Percentiles rank a stretch among this genome's conserved stretches.
These are phyloP conservation scores for Liquidambar formosana DNA, from an alignment of 164 flowering plant genomes.

Conservation along the genomic window DNA sequence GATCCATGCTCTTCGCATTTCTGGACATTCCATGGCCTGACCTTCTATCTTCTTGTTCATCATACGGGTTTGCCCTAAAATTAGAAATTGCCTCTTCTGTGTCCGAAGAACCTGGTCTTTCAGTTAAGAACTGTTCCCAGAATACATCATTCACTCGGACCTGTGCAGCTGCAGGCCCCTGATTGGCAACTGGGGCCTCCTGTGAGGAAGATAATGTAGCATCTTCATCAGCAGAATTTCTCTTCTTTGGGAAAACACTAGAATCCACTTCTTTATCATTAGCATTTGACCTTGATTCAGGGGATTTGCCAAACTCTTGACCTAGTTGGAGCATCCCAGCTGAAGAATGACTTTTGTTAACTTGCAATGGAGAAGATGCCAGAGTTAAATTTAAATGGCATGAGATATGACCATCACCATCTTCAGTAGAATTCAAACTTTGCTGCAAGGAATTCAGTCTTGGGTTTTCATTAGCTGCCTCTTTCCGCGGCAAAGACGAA, in stretches of 20 bases:
- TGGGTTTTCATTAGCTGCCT: constrained; percentile 31
- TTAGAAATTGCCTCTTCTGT: constrained; percentile 83
- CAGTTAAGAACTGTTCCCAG: constrained; percentile 95
- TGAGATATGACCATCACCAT: constrained; percentile 55
- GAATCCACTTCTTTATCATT: constrained; percentile 37
- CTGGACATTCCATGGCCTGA: constrained; percentile 39
- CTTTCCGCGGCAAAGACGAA: constrained; percentile 30
- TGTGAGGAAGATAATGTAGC: constrained; percentile 32
- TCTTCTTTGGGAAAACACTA: constrained; percentile 20
- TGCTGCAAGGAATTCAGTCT: constrained; percentile 29
- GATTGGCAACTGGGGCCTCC: constrained; percentile 36
- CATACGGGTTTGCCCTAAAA: constrained; percentile 37
- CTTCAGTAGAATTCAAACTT: constrained; percentile 42
- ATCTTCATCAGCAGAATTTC: constrained; percentile 22
- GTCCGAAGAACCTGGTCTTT: constrained; percentile 86
- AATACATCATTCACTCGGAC: constrained; percentile 80
- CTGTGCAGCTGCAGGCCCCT: constrained; percentile 40
- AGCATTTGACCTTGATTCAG: constrained; percentile 31
- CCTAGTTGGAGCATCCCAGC: constrained; percentile 22
- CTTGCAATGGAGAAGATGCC: constrained; percentile 68
- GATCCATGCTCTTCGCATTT: constrained; percentile 49
- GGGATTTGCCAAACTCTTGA: constrained; percentile 34
- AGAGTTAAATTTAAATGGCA: constrained; percentile 82
- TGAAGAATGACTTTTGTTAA: constrained; percentile 24
- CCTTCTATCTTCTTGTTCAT: constrained; percentile 61